Evolutionary conservation across 768 basidiomycete genomes (phyloP).

Genomic region (Tylopilus sp.): DNA sequence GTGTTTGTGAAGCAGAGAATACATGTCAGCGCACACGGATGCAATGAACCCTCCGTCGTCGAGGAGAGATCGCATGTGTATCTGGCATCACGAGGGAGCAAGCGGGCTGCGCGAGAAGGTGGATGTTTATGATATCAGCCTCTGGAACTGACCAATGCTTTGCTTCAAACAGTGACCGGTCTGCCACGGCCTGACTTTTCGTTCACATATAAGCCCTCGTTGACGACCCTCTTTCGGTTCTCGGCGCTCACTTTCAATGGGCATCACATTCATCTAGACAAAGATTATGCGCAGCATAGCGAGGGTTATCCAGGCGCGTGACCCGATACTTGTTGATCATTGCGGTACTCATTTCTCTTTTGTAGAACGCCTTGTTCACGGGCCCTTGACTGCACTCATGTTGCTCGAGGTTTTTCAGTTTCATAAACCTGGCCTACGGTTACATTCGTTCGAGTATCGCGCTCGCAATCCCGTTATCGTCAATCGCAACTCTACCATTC

Average conservation of each 20-base stretch:
- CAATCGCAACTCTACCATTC: slow-evolving; percentile 44
- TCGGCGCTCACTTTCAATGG: slow-evolving; percentile 86
- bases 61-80: slow-evolving; percentile 75
- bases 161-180: slow-evolving; percentile 40
- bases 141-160: background rate
- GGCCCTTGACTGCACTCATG: slow-evolving; percentile 78
- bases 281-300: slow-evolving; percentile 57
- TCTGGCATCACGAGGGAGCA: slow-evolving; percentile 33
- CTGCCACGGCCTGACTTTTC: slow-evolving; percentile 55
- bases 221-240: slow-evolving; percentile 78
- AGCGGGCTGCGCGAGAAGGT: slow-evolving; percentile 45
- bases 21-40: slow-evolving; percentile 44
- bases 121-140: background rate
- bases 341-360: slow-evolving; percentile 2
- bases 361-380: slow-evolving; percentile 79
- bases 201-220: slow-evolving; percentile 62
- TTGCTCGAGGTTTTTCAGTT: slow-evolving; percentile 60
- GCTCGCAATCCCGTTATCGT: slow-evolving; percentile 65
- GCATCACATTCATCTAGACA: slow-evolving; percentile 81
- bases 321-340: background rate
- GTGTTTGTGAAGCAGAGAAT: slow-evolving; percentile 72
- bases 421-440: slow-evolving; percentile 42
- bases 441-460: slow-evolving; percentile 63
- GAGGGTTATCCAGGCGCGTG: slow-evolving; percentile 70
- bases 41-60: slow-evolving; percentile 42